Base-by-base conservation (phyloP, 2,329 filamentous ascomycete genomes). In the Nemania sp. region DNA sequence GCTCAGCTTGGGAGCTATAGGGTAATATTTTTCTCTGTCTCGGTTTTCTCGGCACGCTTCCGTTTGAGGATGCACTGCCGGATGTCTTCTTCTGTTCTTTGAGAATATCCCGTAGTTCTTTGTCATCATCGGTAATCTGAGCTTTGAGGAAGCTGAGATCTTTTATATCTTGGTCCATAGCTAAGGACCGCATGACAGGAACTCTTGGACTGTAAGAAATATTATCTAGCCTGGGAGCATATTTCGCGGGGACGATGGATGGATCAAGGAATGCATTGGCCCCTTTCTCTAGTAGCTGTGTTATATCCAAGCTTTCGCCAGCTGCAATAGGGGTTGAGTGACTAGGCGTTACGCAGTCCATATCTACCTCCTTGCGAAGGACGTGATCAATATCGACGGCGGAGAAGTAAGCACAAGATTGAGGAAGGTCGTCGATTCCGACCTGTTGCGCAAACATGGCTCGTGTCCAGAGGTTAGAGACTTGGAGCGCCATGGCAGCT, bases 371-470 rank as follows among this genome's bases (percentile, higher is more conserved):
- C 79, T 99, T 99, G 59, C 96, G 89, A n/a, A 99, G 85, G 2
- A 99, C 94, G 74, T 93, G 90, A 77, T 99, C 96, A 72, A 99
- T 93, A 77, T 99, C 96, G 5, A 99, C 89, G 3, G 96, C 95
- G 0, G 93, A 97, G 81, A 99, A 99, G 80, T 94, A 99, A 8
- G 96, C 96, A 75, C 94, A 98, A 0, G 92, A 90, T 77, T 98
- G 96, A 0, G 97, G 96, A 10, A 99, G 86, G 76, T 99, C 96
- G 71, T 97, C 86, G 75, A 99, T 99, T 67, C 96, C 96, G 76
- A 98, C 93, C 80, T 99, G 96, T 80, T 99, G 94, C 0, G 92
- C 89, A 79, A 99, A 99, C 92, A 99, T 98, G 71, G 94, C 94
- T 58, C 96, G 88, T 0, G 97, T 99, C 96, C 96, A 99, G 22